Evolutionary conservation across 2,329 filamentous ascomycete genomes (phyloP), one percentile per base, ranked within the genome.

Genomic region (Rachicladosporium sp.): DNA sequence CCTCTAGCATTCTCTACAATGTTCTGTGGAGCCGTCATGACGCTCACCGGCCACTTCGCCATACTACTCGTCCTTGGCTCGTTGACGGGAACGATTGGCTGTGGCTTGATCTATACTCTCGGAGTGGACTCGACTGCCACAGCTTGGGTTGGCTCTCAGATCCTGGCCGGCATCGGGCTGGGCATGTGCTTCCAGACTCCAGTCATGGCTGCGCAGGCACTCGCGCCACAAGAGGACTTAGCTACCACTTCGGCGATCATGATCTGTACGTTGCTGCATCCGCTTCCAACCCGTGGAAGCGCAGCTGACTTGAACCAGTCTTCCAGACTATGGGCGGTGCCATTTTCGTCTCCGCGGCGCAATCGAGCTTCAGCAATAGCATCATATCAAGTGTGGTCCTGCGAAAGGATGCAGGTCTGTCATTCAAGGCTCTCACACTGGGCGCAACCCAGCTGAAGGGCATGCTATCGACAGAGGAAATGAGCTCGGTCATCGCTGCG

Each of bases 121-220:
- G 51, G 57, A 10, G 47, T 60, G 1, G 47, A 49, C 29, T 63
- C 65, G 2, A 45, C 59, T 0, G 50, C 54, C 0, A 53, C 46
- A 2, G 52, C 59, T 23, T 71, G 67, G 67, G 62, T 70, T 12
- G 68, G 67, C 6, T 71, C 64, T 48, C 65, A 71, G 40, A 54
- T 66, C 6, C 43, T 71, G 2, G 40, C 59, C 3, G 69, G 67
- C 13, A 50, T 62, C 3, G 65, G 68, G 2, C 50, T 64, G 7
- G 69, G 68, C 4, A 46, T 62, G 10, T 49, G 48, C 13, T 51
- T 65, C 10, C 63, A 67, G 37, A 54, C 63, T 31, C 58, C 58
- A 6, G 57, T 61, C 44, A 61, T 65, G 33, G 55, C 58, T 8
- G 60, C 55, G 4, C 64, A 68, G 38, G 57, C 55, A 2, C 44